Conservation (phyloP, 257 asterid genomes). For the Solanum medicagineum region DNA sequence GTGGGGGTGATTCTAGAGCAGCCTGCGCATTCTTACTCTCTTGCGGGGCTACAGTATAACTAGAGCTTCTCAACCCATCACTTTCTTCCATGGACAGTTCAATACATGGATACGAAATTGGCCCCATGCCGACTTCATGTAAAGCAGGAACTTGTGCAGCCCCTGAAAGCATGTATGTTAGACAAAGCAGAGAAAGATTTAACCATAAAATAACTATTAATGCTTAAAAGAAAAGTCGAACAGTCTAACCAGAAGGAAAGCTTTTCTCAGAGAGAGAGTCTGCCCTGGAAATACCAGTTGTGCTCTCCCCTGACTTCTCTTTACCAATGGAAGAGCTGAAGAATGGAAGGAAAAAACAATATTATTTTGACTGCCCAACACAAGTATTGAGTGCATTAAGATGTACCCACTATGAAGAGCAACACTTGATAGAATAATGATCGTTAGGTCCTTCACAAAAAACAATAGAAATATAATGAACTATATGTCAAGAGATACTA, state of each 20-base stretch:
- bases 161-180: conserved; percentile 1
- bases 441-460: not conserved
- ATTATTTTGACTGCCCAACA: not conserved
- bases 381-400: not conserved
- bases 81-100: conserved; percentile 10
- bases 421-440: not conserved
- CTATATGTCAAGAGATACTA: not conserved
- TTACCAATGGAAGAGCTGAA: conserved; percentile 4
- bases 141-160: conserved; percentile 5
- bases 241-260: conserved; percentile 14
- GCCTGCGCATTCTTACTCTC: conserved; percentile 3
- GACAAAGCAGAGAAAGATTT: not conserved
- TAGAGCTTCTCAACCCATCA: conserved; percentile 18
- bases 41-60: conserved; percentile 4
- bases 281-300: conserved; percentile 5
- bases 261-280: not conserved
- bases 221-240: not conserved
- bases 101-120: conserved; percentile 10
- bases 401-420: not conserved
- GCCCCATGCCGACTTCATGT: conserved; percentile 2
- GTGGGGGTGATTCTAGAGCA: conserved; percentile 17
- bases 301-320: conserved; percentile 15
- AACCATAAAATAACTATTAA: not conserved
- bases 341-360: conserved; percentile 5
- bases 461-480: not conserved